Base-by-base conservation (phyloP, 768 basidiomycete species). In the Mycena metata region DNA sequence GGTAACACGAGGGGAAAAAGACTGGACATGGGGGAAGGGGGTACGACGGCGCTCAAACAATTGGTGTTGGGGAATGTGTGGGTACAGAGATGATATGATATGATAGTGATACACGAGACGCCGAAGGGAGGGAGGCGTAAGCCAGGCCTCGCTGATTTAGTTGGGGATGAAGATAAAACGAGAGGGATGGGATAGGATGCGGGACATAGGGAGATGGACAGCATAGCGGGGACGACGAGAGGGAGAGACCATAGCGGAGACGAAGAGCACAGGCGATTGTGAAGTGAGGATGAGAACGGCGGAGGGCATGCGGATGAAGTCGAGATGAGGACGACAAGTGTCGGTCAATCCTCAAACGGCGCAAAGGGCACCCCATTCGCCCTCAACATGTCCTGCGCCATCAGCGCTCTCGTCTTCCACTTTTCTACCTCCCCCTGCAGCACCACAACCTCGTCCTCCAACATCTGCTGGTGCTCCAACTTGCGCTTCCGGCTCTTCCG, bases 401-500 rank as follows among this genome's bases (percentile, higher is more conserved):
- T n/a, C n/a, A 64, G 46, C 45, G 66, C 70, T 12, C 66, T 41
- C 63, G 45, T 50, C 66, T 52, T 41, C 70, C 70, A 71, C 13
- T 24, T 42, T 33, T 67, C 62, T 10, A 30, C 30, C 3, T 67
- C 66, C 12, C 11, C 58, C 41, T 41, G 43, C 12, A 65, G 58
- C 19, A 11, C 16, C 12, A 84, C 85, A 43, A 85, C 64, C 23
- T 64, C 74, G 6, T 79, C 76, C 79, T 90, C 88, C 50, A 92
- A 76, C 69, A 84, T 83, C 49, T 83, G 81, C 74, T 89, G 84
- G 73, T 91, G 85, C 78, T 89, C 88, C 35, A 88, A 76, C 82
- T 92, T 92, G 54, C 91, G 83, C 84, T 85, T 86, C 16, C 91
- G 82, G 72, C 85, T 87, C 36, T 89, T 83, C 3, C 91, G 84